Conservation (phyloP, 1,284 basidiomycete species). For the Rhodotorula mucilaginosa region DNA sequence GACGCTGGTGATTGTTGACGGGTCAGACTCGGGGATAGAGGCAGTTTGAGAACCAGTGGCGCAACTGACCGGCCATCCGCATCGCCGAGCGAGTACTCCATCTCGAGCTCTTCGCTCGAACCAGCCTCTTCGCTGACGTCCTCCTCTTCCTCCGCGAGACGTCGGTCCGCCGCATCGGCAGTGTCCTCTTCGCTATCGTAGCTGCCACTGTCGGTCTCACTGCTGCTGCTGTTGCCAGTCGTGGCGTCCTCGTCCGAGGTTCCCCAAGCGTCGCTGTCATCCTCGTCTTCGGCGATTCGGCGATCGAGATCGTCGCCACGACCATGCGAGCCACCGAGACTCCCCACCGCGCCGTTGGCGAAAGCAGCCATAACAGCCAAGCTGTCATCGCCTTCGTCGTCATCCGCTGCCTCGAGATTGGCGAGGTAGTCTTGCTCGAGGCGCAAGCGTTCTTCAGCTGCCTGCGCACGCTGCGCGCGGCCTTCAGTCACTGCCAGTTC, state of each 20-base stretch:
- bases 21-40: no score
- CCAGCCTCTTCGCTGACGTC: conserved; percentile 32
- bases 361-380: conserved; percentile 19
- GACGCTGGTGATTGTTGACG: conserved; percentile 12
- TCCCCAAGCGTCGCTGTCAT: conserved; percentile 30
- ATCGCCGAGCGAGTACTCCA: conserved; percentile 34
- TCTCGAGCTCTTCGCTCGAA: conserved; percentile 34
- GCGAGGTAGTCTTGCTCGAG: conserved; percentile 26
- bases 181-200: conserved; percentile 24
- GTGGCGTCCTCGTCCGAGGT: conserved; percentile 14
- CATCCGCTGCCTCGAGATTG: conserved; percentile 10
- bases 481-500: not conserved
- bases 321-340: conserved; percentile 7
- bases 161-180: conserved; percentile 11
- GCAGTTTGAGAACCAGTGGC: no score
- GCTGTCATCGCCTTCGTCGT: conserved; percentile 18
- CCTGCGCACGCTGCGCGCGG: not conserved
- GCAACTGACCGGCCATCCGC: conserved; percentile 32
- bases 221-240: not conserved
- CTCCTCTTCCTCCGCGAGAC: conserved; percentile 11
- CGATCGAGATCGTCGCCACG: conserved; percentile 22
- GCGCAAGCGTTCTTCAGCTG: not conserved
- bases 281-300: conserved; percentile 17
- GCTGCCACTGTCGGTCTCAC: not conserved
- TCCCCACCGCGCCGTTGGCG: conserved; percentile 17